Conservation (phyloP, 176 grass and related monocot genomes). For the Musa schizocarpa region DNA sequence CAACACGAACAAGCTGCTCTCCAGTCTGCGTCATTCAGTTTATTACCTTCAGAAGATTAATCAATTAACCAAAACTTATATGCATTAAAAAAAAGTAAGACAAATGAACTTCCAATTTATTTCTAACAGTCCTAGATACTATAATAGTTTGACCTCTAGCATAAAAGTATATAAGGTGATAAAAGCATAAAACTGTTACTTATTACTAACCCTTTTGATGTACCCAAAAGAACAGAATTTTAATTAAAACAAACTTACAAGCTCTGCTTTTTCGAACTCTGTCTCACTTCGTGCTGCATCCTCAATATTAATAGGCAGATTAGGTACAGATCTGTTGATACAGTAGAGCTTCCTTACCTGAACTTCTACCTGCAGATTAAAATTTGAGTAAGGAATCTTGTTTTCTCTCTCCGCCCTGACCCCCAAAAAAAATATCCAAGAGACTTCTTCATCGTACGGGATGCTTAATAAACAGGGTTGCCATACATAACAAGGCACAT, state of each 20-base stretch:
- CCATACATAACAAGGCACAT: not conserved
- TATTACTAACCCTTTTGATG: not conserved
- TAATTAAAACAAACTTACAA: slow-evolving; percentile 25
- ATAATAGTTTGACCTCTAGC: not conserved
- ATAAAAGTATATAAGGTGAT: not conserved
- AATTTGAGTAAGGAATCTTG: not conserved
- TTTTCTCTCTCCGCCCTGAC: not conserved
- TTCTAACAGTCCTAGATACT: not conserved
- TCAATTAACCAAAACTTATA: not conserved
- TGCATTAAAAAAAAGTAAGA: not conserved
- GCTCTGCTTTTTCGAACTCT: slow-evolving; percentile 68
- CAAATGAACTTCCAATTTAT: not conserved
- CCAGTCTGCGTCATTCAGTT: slow-evolving; percentile 34
- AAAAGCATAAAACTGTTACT: not conserved
- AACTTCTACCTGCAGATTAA: slow-evolving; percentile 55
- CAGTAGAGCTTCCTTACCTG: slow-evolving; percentile 80
- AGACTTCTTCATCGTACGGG: not conserved
- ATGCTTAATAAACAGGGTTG: not conserved
- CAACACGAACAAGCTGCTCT: slow-evolving; percentile 80
- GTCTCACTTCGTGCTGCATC: slow-evolving; percentile 65
- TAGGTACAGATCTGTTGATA: slow-evolving; percentile 59
- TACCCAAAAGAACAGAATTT: not conserved
- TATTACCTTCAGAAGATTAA: not conserved
- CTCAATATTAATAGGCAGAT: slow-evolving; percentile 82
- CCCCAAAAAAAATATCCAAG: too few relatives aligned